Evolutionary conservation across 345 rosid genomes (phyloP).

Genomic region (Kernera saxatilis): DNA sequence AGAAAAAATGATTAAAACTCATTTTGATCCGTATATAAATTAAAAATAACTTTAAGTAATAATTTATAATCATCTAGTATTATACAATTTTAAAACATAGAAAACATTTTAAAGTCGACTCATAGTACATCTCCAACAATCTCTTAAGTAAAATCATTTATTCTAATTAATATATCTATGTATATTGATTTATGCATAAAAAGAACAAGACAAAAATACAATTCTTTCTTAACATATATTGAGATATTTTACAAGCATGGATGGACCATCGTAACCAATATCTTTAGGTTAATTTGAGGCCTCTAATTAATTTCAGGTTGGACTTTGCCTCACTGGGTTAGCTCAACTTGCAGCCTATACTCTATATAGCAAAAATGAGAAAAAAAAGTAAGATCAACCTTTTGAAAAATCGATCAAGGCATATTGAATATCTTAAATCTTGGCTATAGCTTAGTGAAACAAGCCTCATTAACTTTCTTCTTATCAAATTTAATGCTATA

Average conservation of each 20-base stretch:
- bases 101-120: neutral
- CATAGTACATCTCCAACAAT: neutral
- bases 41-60: neutral
- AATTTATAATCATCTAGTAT: neutral
- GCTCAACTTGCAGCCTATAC: slow-evolving; percentile 4
- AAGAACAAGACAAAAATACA: neutral
- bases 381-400: neutral
- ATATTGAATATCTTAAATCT: neutral
- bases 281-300: neutral
- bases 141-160: neutral
- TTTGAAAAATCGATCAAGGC: neutral
- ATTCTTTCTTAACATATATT: neutral
- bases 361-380: neutral
- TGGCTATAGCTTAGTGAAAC: neutral
- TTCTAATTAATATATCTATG: neutral
- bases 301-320: neutral
- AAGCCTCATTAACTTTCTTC: neutral
- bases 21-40: neutral
- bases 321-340: slow-evolving; percentile 4
- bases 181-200: neutral
- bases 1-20: too few relatives aligned
- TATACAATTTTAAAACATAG: neutral
- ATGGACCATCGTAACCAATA: neutral
- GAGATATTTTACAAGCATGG: neutral
- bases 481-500: neutral